A percentile compares a stretch with the other conserved stretches of the same genome.
These are phyloP conservation scores for Akanthomyces dipterigenus DNA, from an alignment of 2,329 filamentous ascomycete species.

Conservation along the genomic window DNA sequence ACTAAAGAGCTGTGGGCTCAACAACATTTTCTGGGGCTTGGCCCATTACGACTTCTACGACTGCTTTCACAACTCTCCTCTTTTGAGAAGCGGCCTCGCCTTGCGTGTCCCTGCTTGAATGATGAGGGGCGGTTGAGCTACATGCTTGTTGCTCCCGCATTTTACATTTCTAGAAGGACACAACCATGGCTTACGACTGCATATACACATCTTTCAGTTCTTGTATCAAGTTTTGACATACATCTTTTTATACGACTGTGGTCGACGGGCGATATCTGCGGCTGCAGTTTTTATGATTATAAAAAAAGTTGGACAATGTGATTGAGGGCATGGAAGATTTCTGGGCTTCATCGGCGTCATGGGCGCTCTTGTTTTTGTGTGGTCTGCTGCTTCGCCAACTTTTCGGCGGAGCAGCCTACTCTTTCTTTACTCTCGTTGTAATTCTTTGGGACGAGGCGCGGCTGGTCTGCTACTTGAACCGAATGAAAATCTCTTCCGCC, in stretches of 20 bases:
- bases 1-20: conserved; percentile 34
- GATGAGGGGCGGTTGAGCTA: neutral
- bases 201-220: conserved; percentile 29
- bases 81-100: neutral
- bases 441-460: conserved; percentile 9
- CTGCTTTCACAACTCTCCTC: neutral
- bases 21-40: neutral
- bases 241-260: conserved; percentile 24
- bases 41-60: conserved; percentile 11
- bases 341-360: conserved; percentile 22
- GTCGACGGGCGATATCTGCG: conserved; percentile 15
- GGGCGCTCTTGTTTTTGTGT: conserved; percentile 20
- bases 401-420: conserved; percentile 1
- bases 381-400: conserved; percentile 13
- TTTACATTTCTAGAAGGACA: conserved; percentile 3
- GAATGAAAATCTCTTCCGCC: conserved; percentile 7
- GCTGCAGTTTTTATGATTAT: conserved; percentile 24
- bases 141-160: neutral
- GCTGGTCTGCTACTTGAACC: conserved; percentile 9
- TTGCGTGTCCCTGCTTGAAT: neutral
- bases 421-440: conserved; percentile 18
- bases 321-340: conserved; percentile 18
- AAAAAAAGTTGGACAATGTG: conserved; percentile 20
- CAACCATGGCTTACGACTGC: conserved; percentile 11
- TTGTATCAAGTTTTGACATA: conserved; percentile 37